A percentile compares a stretch with the other conserved stretches of the same genome.
Evolutionary conservation across 2,329 filamentous ascomycete genomes (phyloP).

Genomic region (Fusarium ramigenum): DNA sequence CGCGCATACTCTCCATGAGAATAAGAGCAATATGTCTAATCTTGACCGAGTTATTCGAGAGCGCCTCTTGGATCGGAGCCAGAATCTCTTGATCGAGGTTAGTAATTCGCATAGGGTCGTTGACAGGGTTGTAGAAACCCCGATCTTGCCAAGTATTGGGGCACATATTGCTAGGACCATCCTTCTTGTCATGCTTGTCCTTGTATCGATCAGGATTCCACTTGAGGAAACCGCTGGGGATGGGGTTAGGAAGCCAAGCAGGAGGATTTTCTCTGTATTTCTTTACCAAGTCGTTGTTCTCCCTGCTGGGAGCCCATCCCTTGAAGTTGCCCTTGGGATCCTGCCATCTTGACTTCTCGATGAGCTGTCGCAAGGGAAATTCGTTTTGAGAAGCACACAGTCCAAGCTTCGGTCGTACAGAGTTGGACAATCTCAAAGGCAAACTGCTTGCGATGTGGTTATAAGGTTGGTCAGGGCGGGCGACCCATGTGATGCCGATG

Average conservation of each 20-base stretch:
- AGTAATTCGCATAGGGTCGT: conserved; percentile 53
- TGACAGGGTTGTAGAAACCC: conserved; percentile 47
- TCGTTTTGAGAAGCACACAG: conserved; percentile 36
- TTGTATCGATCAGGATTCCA: conserved; percentile 41
- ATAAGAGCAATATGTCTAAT: conserved; percentile 56
- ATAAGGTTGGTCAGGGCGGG: conserved; percentile 43
- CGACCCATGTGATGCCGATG: conserved; percentile 31
- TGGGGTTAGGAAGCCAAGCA: conserved; percentile 41
- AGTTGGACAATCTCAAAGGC: conserved; percentile 40
- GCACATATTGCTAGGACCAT: conserved; percentile 17
- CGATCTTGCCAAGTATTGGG: conserved; percentile 21
- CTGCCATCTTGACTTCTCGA: conserved; percentile 39
- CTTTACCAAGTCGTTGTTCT: conserved; percentile 33
- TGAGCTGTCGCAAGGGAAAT: conserved; percentile 44
- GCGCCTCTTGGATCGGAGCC: conserved; percentile 35
- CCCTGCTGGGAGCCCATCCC: conserved; percentile 46
- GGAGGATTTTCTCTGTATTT: conserved; percentile 40
- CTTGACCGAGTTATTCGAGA: conserved; percentile 43
- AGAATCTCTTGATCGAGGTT: conserved; percentile 49
- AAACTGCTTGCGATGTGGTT: conserved; percentile 45
- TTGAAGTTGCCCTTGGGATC: conserved; percentile 43
- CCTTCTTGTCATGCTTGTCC: conserved; percentile 36
- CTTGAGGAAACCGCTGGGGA: conserved; percentile 42
- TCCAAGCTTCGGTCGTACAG: conserved; percentile 33
- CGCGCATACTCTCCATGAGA: conserved; percentile 56